Evolutionary conservation across 2,329 filamentous ascomycete genomes (phyloP), one percentile per base, ranked within the genome.

Genomic region (Fusarium sambucinum): DNA sequence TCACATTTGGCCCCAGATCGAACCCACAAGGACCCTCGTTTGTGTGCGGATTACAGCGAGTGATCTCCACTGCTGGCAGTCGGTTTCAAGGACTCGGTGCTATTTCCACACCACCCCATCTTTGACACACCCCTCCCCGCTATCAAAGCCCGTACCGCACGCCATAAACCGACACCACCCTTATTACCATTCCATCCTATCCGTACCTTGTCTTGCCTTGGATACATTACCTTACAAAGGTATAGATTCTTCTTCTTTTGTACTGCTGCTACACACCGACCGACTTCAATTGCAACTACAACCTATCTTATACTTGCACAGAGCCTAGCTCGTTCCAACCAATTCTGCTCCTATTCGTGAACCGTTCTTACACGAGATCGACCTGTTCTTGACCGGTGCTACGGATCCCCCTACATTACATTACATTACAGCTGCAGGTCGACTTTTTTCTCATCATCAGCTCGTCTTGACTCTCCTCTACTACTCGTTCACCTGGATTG

Each of bases 111-210:
- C 71, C 71, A 69, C 71, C 71, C 58, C 23, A 16, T 21, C 46
- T 33, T 46, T 25, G 45, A 25, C 40, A 60, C 63, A 52, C 67
- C 66, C 68, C 67, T 62, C 67, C 55, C 55, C 55, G 50, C 67
- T 67, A 69, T 63, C 65, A 59, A 55, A 68, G 57, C 50, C 62
- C 23, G 17, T 63, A 63, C 66, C 66, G 62, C 66, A 69, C 53
- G 62, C 66, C 70, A 72, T 73, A 68, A 67, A 71, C 70, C 68
- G 71, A 63, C 63, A 63, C 59, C 68, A 68, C 70, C 69, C 59
- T 50, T 65, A 55, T 47, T 44, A 25, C 40, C 58, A 41, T 38
- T 35, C 21, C 21, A 55, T 57, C 55, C 57, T 63, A 41, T 50
- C 23, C 40, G 30, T 55, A 38, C 47, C 47, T 51, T 40, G 47